phyloP scores from a whole-genome alignment of 2,329 filamentous ascomycete genomes.

The Pyricularia pennisetigena region DNA sequence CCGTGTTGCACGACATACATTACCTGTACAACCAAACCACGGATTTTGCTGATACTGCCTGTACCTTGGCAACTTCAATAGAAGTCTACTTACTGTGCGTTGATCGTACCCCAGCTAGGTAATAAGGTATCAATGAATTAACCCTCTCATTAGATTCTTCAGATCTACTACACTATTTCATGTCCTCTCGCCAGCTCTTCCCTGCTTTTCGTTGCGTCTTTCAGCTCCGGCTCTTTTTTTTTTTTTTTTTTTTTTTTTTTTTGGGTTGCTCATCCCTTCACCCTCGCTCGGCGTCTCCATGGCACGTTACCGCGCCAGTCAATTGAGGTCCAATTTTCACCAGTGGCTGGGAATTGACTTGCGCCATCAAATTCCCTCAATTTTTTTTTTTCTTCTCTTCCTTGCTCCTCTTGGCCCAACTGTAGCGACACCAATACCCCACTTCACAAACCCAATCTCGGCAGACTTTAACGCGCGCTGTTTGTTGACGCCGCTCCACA shows the following conservation, averaged over 20 bases:
- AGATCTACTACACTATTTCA: not conserved
- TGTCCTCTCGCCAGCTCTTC: not conserved
- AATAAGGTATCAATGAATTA: not conserved
- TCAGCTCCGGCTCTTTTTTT: no score
- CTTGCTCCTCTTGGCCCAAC: not conserved
- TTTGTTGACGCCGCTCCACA: not conserved
- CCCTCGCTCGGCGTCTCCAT: not conserved
- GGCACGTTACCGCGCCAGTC: not conserved
- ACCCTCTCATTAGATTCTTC: not conserved
- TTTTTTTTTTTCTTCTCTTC: no score
- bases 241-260: no score
- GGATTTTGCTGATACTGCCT: no score
- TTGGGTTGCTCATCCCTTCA: no score
- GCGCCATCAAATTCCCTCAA: not conserved
- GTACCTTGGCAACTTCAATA: not conserved
- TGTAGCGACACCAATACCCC: not conserved
- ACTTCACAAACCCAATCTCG: not conserved
- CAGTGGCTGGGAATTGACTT: not conserved
- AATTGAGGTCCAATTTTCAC: not conserved
- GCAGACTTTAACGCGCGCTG: not conserved
- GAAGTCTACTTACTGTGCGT: not conserved
- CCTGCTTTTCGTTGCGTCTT: not conserved
- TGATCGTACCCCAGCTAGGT: not conserved
- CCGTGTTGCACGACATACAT: not conserved
- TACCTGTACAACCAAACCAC: not conserved